phyloP scores from a whole-genome alignment of 176 grass and related monocot genomes.

The Ensete glaucum region DNA sequence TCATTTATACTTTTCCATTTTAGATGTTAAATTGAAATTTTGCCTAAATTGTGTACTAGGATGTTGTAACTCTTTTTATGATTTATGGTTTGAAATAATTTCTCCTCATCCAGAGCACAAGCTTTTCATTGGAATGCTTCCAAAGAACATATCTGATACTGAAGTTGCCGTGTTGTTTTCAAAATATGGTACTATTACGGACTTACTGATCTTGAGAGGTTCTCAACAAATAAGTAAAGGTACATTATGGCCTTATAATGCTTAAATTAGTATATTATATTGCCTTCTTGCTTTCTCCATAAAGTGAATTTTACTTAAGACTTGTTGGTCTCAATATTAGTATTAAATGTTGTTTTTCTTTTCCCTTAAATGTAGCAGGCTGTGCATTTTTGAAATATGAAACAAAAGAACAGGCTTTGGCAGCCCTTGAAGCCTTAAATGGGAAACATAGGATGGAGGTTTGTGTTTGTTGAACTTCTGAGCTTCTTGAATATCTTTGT shows the following conservation, averaged over 20 bases:
- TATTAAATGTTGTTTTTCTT: constrained; percentile 6
- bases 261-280: neutral
- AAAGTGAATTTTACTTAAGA: neutral
- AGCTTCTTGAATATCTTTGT: neutral
- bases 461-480: constrained; percentile 10
- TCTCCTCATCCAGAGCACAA: constrained; percentile 62
- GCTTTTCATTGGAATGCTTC: constrained; percentile 98
- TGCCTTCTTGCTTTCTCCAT: neutral
- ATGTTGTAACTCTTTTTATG: neutral
- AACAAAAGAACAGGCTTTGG: constrained; percentile 87
- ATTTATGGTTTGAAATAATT: neutral
- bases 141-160: constrained; percentile 75
- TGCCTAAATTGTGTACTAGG: too few species aligned
- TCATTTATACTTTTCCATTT: neutral
- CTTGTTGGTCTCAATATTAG: neutral
- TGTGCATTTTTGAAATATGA: constrained; percentile 97
- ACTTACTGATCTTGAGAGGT: constrained; percentile 92
- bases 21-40: neutral
- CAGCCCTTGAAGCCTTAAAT: constrained; percentile 81
- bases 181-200: constrained; percentile 83
- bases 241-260: constrained; percentile 23
- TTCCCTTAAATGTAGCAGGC: constrained; percentile 42
- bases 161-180: constrained; percentile 74
- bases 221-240: constrained; percentile 97
- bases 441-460: constrained; percentile 52